Evolutionary conservation across 2,329 filamentous ascomycete species (phyloP).

Genomic region (Ploettnerulaceae sp.): DNA sequence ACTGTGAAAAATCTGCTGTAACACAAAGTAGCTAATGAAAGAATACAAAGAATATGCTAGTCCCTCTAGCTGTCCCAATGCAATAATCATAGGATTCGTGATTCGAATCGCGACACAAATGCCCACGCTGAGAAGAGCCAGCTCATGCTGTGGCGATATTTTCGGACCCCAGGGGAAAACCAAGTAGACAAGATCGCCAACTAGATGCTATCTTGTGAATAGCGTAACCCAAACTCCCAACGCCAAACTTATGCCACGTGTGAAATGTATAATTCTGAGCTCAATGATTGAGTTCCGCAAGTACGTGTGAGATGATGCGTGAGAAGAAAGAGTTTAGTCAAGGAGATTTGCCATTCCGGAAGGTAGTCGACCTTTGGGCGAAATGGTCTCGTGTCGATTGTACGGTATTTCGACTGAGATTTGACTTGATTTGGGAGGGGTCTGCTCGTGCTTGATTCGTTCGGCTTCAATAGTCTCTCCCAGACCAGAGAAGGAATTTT

Average conservation of each 20-base stretch:
- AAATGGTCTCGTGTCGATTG: constrained; percentile 38
- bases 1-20: not conserved
- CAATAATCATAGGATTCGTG: not conserved
- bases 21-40: not conserved
- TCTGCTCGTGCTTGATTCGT: not conserved
- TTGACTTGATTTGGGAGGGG: constrained; percentile 1
- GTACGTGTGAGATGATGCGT: not conserved
- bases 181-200: not conserved
- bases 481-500: constrained; percentile 21
- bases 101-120: too few species aligned
- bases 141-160: too few species aligned
- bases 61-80: not conserved
- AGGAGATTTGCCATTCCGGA: constrained; percentile 39
- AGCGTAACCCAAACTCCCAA: not conserved
- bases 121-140: too few species aligned
- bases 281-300: too few species aligned
- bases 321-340: constrained; percentile 5
- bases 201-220: not conserved
- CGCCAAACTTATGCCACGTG: constrained; percentile 1
- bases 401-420: constrained; percentile 12
- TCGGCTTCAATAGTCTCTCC: not conserved
- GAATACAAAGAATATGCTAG: not conserved
- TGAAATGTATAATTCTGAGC: not conserved
- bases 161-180: not conserved
- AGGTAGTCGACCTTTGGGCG: constrained; percentile 39